These are phyloP conservation scores for Inonotus hispidus DNA, from an alignment of 1,284 basidiomycete genomes.

Conservation along the genomic window DNA sequence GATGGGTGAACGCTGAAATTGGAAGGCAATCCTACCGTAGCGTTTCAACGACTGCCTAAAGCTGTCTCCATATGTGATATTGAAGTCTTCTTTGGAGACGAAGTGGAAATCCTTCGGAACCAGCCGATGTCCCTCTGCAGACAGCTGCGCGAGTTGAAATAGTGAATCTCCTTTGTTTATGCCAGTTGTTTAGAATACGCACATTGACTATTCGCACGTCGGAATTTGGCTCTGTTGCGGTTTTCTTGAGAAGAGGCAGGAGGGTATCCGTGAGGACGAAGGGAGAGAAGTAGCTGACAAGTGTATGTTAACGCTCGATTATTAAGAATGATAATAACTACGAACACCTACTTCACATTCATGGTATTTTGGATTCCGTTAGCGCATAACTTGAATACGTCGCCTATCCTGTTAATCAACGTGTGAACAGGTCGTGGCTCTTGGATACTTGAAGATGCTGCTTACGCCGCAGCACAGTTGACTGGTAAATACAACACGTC, in stretches of 20 bases:
- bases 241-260: conserved; percentile 27
- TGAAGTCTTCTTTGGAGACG: conserved; percentile 16
- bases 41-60: conserved; percentile 7
- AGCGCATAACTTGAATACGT: conserved; percentile 9
- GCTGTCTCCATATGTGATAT: conserved; percentile 5
- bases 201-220: conserved; percentile 33
- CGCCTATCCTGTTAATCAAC: background rate
- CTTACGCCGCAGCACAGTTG: conserved; percentile 26
- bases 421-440: background rate
- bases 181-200: conserved; percentile 10
- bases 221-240: conserved; percentile 23
- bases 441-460: background rate
- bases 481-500: conserved; percentile 17
- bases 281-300: conserved; percentile 27
- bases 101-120: conserved; percentile 1
- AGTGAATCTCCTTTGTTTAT: background rate
- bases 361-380: conserved; percentile 26
- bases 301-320: background rate
- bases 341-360: conserved; percentile 24
- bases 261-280: conserved; percentile 30
- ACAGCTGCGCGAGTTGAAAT: background rate
- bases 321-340: background rate
- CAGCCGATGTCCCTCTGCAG: conserved; percentile 1
- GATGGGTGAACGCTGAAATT: background rate
- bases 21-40: conserved; percentile 8